Base-by-base conservation (phyloP, 2,329 filamentous ascomycete genomes). In the Lasiodiplodia theobromae region DNA sequence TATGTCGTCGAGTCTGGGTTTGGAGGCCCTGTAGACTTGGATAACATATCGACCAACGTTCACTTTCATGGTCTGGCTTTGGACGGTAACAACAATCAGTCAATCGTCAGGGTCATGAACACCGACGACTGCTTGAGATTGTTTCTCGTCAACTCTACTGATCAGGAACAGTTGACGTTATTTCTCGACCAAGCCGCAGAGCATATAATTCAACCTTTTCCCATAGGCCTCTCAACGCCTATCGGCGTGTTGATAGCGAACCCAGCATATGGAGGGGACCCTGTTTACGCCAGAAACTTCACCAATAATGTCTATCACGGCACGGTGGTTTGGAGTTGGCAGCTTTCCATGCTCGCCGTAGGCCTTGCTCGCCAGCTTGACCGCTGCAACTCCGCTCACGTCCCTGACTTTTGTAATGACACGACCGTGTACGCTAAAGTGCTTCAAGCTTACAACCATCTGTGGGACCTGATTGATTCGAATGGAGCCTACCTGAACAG, bases 291-390 rank as follows among this genome's bases (percentile, higher is more conserved):
- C 0, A 77, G 76, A 0, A 85, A 86, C 64, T 91, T 85, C 70
- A 86, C 86, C 0, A 86, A 83, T n/a, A 80, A 81, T 3, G 86
- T 85, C 0, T 91, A 89, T 71, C 88, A 91, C 68, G 88, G 88
- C 0, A 89, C 88, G 0, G 88, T 91, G 0, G 81, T 91, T 1
- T 91, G 88, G 88, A 84, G 83, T 54, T 91, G 88, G 87, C 88
- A 87, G 67, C 78, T 90, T 4, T 84, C 87, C 0, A 89, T 91
- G 84, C 89, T 90, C 85, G 88, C 86, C 0, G 83, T 83, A 11
- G 88, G 89, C 0, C 76, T 91, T 0, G 84, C 88, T 68, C 76
- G 82, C 2, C 88, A 91, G 71, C 80, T 91, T 5, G 82, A 74
- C 0, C 81, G 88, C 2, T 91, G 87, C 74, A 72, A 76, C 16